Evolutionary conservation across 73 alveolate genomes (phyloP).

Genomic region (Halteria grandinella): DNA sequence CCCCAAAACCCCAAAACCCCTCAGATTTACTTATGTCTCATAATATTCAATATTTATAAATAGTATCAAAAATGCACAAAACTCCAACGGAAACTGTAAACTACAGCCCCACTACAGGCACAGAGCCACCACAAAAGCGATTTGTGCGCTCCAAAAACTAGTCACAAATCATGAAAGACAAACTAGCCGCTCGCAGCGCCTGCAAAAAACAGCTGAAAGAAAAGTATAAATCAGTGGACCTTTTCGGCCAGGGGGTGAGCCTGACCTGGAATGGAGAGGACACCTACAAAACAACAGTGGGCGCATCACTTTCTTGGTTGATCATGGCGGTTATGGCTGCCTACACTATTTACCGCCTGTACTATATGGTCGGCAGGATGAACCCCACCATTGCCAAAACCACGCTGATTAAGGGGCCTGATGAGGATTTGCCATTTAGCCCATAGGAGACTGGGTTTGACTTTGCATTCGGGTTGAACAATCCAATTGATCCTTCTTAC

Average conservation of each 20-base stretch:
- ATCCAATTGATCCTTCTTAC: slow-evolving; percentile 9
- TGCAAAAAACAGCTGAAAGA: too few species aligned
- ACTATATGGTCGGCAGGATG: not conserved
- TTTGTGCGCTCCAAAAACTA: too few species aligned
- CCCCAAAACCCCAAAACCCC: too few species aligned
- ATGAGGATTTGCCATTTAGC: not conserved
- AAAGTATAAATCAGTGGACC: slow-evolving; percentile 21
- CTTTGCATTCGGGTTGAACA: slow-evolving; percentile 4
- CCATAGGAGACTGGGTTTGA: slow-evolving; percentile 37
- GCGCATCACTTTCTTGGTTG: slow-evolving; percentile 36
- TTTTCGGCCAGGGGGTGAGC: slow-evolving; percentile 35
- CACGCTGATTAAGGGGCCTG: not conserved
- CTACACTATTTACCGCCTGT: not conserved
- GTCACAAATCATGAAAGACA: too few species aligned
- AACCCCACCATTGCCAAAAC: not conserved
- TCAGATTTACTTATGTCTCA: too few species aligned
- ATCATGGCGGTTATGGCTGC: not conserved
- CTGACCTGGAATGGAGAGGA: slow-evolving; percentile 54
- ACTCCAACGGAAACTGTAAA: too few species aligned
- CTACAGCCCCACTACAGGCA: too few species aligned
- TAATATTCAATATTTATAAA: too few species aligned
- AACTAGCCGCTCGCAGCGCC: too few species aligned
- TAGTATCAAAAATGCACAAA: too few species aligned
- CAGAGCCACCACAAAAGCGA: too few species aligned
- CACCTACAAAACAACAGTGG: slow-evolving; percentile 28